Conservation (phyloP, 1,139 yeast genomes). For the Suhomyces kunorum region DNA sequence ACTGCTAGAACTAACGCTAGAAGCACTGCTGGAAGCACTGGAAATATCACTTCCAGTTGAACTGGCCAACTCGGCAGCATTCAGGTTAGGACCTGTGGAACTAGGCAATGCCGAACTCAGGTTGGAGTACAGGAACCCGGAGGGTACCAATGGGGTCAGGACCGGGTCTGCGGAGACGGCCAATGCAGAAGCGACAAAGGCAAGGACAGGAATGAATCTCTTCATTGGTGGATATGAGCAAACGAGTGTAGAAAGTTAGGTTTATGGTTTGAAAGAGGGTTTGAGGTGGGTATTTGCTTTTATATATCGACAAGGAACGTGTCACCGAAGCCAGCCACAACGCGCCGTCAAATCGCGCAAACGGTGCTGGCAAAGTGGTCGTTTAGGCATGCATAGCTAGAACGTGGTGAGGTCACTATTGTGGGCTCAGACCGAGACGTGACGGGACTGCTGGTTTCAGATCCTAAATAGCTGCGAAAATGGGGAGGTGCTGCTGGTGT, state of each 20-base stretch:
- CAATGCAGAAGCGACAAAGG: constrained; percentile 18
- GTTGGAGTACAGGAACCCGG: constrained; percentile 30
- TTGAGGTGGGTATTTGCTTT: constrained; percentile 3
- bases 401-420: background rate
- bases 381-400: background rate
- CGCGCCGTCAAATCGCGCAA: background rate
- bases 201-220: constrained; percentile 11
- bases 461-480: constrained; percentile 12
- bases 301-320: background rate
- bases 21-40: constrained; percentile 7
- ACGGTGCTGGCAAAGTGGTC: background rate
- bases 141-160: constrained; percentile 24
- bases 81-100: background rate
- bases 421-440: background rate
- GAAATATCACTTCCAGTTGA: background rate
- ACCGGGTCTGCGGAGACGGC: constrained; percentile 27
- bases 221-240: constrained; percentile 7
- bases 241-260: background rate
- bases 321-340: background rate
- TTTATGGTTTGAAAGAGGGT: background rate
- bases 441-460: background rate
- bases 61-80: background rate
- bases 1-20: background rate
- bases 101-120: constrained; percentile 15
- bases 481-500: constrained; percentile 11